Conservation (phyloP, 2,329 filamentous ascomycete species). For the Trichoderma sp. region DNA sequence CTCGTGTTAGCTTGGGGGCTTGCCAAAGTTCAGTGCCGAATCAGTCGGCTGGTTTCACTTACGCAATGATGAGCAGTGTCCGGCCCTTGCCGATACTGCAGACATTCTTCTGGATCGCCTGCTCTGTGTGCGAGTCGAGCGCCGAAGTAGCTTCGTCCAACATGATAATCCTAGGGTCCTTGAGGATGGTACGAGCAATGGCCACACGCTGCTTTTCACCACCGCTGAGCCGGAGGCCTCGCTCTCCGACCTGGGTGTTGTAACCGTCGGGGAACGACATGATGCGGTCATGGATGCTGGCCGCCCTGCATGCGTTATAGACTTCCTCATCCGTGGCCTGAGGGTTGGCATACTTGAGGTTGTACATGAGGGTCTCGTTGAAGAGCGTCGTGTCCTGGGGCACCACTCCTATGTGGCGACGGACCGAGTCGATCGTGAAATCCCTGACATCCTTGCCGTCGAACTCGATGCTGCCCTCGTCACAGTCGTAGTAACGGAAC, state of each 20-base stretch:
- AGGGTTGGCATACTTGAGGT: constrained; percentile 86
- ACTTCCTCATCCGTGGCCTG: constrained; percentile 79
- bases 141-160: constrained; percentile 92
- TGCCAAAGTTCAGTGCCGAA: too few species aligned
- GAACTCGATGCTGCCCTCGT: constrained; percentile 77
- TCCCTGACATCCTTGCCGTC: constrained; percentile 84
- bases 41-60: constrained; percentile 41
- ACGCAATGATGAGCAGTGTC: constrained; percentile 94
- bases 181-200: constrained; percentile 89
- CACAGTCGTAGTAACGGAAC: constrained; percentile 93
- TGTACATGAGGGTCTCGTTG: constrained; percentile 95
- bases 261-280: constrained; percentile 86
- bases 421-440: constrained; percentile 89
- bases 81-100: constrained; percentile 79
- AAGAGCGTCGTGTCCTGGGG: constrained; percentile 96
- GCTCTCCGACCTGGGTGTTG: constrained; percentile 86
- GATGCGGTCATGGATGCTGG: constrained; percentile 92
- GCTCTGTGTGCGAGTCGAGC: constrained; percentile 87
- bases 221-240: constrained; percentile 81
- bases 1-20: constrained; percentile 32
- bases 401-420: constrained; percentile 89
- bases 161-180: constrained; percentile 88
- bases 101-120: constrained; percentile 87
- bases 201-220: constrained; percentile 94
- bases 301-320: constrained; percentile 77